Base-by-base conservation (phyloP, 1,284 basidiomycete species). In the Leccinum griseonigrum region DNA sequence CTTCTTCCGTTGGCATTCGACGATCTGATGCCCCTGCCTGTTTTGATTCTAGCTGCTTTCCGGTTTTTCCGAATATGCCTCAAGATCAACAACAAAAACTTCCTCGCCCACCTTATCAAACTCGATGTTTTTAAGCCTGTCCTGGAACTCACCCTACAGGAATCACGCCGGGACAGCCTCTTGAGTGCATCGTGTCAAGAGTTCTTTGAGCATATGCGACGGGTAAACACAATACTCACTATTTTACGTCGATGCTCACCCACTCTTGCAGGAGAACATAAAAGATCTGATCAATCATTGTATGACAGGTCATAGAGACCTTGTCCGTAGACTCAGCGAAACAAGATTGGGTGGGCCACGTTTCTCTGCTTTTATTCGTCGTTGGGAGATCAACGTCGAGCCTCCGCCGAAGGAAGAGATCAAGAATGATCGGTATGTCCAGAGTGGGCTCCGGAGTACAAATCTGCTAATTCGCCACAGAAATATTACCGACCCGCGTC, bases 181-280 rank as follows among this genome's bases (percentile, higher is more conserved):
- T 81, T 99, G 53, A 92, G 90, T 69, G 96, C 95, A 66, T 93
- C 96, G 18, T 98, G 94, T 79, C 89, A 97, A 71, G 97, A 99
- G 73, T 92, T 94, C 65, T 94, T 99, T 70, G 97, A 99, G 69
- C 83, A 86, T 66, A 92, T 98, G 74, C 87, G 92, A 62, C 85
- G 85, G 79, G 95, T 95, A 64, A 66, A 84, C 36, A 51, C 16
- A 40, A 77, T 66, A 13, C 32, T 63, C 14, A 34, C 40, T 40
- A 56, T 54, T 16, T 53, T 52, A 54, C 48, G 60, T 59, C 36
- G 54, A 57, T 32, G 51, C 61, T 60, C 54, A 66, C 54, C 38
- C 46, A 28, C 40, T 8, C 14, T 50, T 56, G 51, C 66, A 96
- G 93, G 94, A 96, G 67, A 95, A 96, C 72, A 80, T 94, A 71